Evolutionary conservation across 805 yeast genomes (phyloP).

Genomic region (Groenewaldozyma salmanticensis): DNA sequence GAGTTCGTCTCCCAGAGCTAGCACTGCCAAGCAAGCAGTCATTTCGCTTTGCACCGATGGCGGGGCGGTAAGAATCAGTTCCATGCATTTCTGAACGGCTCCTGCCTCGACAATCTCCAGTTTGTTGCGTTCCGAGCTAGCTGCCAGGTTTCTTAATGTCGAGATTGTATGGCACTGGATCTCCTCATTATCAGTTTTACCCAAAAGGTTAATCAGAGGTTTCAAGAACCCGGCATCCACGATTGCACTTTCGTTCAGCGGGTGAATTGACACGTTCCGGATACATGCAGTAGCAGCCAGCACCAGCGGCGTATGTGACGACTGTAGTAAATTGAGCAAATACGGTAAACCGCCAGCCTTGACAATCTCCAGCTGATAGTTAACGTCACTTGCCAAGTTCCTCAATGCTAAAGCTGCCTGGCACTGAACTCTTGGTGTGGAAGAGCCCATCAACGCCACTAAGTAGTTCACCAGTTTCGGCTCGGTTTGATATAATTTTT

Average conservation of each 20-base stretch:
- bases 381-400: slow-evolving; percentile 91
- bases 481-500: slow-evolving; percentile 80
- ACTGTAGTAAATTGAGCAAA: slow-evolving; percentile 78
- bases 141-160: slow-evolving; percentile 90
- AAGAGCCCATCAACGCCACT: slow-evolving; percentile 85
- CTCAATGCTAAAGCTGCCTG: slow-evolving; percentile 96
- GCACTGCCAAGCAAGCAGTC: slow-evolving; percentile 92
- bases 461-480: slow-evolving; percentile 83
- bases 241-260: slow-evolving; percentile 87
- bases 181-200: slow-evolving; percentile 79
- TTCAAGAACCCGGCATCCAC: slow-evolving; percentile 94
- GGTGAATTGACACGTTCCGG: slow-evolving; percentile 93
- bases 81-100: slow-evolving; percentile 88
- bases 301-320: slow-evolving; percentile 83
- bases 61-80: slow-evolving; percentile 76
- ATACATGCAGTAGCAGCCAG: slow-evolving; percentile 98
- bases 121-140: slow-evolving; percentile 87
- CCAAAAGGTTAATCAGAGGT: slow-evolving; percentile 75
- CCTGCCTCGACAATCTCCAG: slow-evolving; percentile 88
- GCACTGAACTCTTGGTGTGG: slow-evolving; percentile 92
- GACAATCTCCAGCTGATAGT: slow-evolving; percentile 92
- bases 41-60: slow-evolving; percentile 91
- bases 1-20: slow-evolving; percentile 92
- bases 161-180: slow-evolving; percentile 98
- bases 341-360: slow-evolving; percentile 93